Evolutionary conservation across 179 eudicot species (phyloP), one percentile per base, ranked within the genome.

Genomic region (Pouteria campechiana): DNA sequence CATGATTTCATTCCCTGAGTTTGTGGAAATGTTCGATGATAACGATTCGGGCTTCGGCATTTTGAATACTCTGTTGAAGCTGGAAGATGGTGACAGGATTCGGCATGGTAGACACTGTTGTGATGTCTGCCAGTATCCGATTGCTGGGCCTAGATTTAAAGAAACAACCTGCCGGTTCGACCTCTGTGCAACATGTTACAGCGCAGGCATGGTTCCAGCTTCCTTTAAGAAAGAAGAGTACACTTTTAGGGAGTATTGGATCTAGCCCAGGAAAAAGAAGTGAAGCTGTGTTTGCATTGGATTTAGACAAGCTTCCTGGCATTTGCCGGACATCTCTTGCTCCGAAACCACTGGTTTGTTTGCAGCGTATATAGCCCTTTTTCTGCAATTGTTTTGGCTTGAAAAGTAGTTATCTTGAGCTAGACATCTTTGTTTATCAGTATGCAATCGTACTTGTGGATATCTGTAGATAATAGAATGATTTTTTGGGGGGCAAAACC

Each of bases 171-270:
- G 80, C 7, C 81, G 70, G 39, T 65, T 90, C 41, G 75, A 74
- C 42, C 52, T 90, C 62, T 90, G 98, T 41, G 70, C 74, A 46
- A 80, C 72, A 27, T 90, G 98, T 34, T 90, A 90, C 41, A 78
- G 94, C 17, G 98, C 81, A 63, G 90, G 98, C 17, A 90, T 81
- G 60, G 98, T 90, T 47, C 98, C 98, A 47, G 57, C 90, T 4
- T 33, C 74, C 46, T 67, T 65, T 18, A 90, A 86, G 70, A 73
- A 50, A 39, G 98, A 90, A 6, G 96, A 79, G 54, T 90, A 76
- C 56, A 61, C 73, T 46, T 90, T 90, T 63, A 86, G 73, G 50
- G 96, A 90, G 57, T 90, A 82, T 47, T 68, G 74, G 23, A 72
- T 61, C 25, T 89, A 86, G 58, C 47, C 79, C 9, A 87, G 76